Conservation (phyloP, 345 rosid genomes). For the Eucalyptus sideroxylon region DNA sequence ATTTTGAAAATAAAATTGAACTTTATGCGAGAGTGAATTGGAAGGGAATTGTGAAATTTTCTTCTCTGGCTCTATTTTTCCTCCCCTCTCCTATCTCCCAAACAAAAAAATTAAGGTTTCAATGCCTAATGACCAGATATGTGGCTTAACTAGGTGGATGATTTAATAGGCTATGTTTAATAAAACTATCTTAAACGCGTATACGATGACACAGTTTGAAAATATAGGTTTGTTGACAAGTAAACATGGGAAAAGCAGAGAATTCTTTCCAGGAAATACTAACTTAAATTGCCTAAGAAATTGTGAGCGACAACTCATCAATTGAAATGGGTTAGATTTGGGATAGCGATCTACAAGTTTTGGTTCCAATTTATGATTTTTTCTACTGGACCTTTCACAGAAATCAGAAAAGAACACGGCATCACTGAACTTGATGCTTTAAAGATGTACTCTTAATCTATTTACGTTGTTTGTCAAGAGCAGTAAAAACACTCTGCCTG, state of each 20-base stretch:
- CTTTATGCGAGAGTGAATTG: background rate
- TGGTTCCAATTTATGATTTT: background rate
- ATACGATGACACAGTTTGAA: background rate
- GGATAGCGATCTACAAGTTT: background rate
- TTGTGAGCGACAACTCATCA: background rate
- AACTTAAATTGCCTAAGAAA: background rate
- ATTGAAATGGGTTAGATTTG: background rate
- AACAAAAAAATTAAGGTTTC: background rate
- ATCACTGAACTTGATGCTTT: background rate
- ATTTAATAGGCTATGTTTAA: background rate
- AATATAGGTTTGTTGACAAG: background rate
- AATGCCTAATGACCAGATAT: background rate
- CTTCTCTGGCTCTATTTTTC: background rate
- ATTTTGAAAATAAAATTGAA: background rate
- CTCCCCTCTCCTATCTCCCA: background rate
- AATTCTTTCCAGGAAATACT: no score
- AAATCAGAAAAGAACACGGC: background rate
- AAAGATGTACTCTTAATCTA: background rate
- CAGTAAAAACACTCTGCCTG: background rate
- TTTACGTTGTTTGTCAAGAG: background rate
- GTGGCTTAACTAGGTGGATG: background rate
- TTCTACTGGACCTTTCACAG: background rate
- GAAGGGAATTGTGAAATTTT: background rate
- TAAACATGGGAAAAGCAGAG: background rate
- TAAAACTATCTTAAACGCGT: fast-evolving